Conservation (phyloP, 1,284 basidiomycete species). For the Naganishia sp. region DNA sequence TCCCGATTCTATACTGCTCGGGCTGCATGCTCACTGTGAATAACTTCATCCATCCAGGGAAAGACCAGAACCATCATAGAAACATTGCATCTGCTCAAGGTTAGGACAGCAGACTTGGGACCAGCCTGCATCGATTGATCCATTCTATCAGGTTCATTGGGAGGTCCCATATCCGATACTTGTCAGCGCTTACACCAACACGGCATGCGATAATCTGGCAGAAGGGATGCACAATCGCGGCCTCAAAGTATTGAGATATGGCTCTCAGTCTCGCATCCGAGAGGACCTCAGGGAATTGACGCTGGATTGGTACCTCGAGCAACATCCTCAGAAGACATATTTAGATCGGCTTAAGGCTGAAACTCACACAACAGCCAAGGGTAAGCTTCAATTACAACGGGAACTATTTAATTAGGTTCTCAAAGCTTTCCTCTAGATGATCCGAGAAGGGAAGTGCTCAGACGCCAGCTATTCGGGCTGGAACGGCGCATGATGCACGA, state of each 20-base stretch:
- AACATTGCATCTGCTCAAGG: conserved; percentile 78
- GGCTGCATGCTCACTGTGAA: background rate
- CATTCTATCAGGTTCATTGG: conserved; percentile 65
- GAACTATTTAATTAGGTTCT: background rate
- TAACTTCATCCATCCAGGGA: conserved; percentile 53
- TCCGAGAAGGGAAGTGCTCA: conserved; percentile 21
- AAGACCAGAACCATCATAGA: conserved; percentile 92
- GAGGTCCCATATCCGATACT: conserved; percentile 79
- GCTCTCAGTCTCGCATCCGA: conserved; percentile 65
- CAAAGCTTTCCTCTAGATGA: background rate
- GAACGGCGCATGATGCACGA: conserved; percentile 53
- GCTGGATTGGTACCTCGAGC: conserved; percentile 66
- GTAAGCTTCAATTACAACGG: conserved; percentile 10
- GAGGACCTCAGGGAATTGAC: conserved; percentile 63
- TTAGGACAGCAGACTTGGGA: conserved; percentile 39
- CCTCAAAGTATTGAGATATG: conserved; percentile 74
- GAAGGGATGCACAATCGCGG: conserved; percentile 63
- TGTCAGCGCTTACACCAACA: conserved; percentile 90
- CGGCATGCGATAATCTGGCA: conserved; percentile 89
- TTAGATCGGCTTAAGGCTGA: conserved; percentile 56
- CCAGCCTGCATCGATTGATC: background rate
- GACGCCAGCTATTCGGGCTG: conserved; percentile 38
- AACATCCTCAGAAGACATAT: conserved; percentile 61
- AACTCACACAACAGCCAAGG: conserved; percentile 36
- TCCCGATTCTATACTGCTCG: background rate